Evolutionary conservation across 148 eudicot genomes (phyloP), one percentile per base, ranked within the genome.

Genomic region (Chenopodium quinoa): DNA sequence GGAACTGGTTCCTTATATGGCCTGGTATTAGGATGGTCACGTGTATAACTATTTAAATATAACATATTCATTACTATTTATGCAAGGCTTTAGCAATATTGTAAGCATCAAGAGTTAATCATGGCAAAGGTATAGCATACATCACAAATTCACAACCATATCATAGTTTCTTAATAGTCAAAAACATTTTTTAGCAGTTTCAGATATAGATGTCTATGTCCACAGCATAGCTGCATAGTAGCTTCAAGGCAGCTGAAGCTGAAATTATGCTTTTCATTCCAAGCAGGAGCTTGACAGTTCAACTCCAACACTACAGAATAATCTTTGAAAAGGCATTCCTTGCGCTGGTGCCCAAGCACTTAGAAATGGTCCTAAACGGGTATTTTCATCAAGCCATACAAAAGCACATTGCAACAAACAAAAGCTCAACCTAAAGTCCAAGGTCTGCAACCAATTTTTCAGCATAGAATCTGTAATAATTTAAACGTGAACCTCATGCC

Each of bases 11-110:
- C 25, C 47, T 46, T 93, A 81, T 91, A 95, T 71, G 97, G 96
- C 98, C 94, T 93, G 75, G 90, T 89, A 90, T 93, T 96, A 72
- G 91, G 87, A 87, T 95, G 94, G 50, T 95, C 98, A 71, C 81
- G 91, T 93, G 90, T 93, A 58, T 64, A 84, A 79, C 95, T 94
- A 84, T 75, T 44, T 84, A 58, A 67, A 71, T 52, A 56, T 58
- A 63, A 78, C 27, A 67, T 68, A 34, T 50, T 32, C 32, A 56
- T 12, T 11, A 22, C 66, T 20, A 62, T 23, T 62, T 62, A 22
- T 13, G 62, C 62, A 22, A 62, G 25, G 23, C 27, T 62, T 62
- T 2, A 62, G 25, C 71, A 67, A 29, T 29, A 64, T 25, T 25
- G 6, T 64, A 64, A 64, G 29, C 27, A 64, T 64, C 3, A 7